Evolutionary conservation across 345 rosid genomes (phyloP).

Genomic region (Durio zibethinus): DNA sequence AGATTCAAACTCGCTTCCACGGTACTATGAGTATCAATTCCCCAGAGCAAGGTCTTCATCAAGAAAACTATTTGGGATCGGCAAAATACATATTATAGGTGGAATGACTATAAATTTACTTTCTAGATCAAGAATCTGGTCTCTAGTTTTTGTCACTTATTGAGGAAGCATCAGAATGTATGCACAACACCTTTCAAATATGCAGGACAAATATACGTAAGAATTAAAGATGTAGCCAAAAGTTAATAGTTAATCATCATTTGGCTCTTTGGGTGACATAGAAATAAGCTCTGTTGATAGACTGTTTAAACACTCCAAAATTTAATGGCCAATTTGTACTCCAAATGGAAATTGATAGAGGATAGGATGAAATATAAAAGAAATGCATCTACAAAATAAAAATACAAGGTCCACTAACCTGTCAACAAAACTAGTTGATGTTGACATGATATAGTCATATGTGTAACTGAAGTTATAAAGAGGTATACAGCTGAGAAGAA

Average conservation of each 20-base stretch:
- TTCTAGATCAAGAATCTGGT: not conserved
- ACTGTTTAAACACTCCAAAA: not conserved
- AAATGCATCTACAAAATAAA: not conserved
- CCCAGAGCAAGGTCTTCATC: not conserved
- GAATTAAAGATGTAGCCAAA: not conserved
- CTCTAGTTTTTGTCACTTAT: not conserved
- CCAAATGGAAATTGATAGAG: not conserved
- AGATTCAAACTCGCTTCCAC: not conserved
- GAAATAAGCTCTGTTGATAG: not conserved
- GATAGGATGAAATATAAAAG: not conserved
- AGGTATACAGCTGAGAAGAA: constrained; percentile 91
- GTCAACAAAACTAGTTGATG: constrained; percentile 89
- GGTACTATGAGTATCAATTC: not conserved
- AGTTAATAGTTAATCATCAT: not conserved
- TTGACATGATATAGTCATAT: constrained; percentile 84
- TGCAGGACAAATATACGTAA: not conserved
- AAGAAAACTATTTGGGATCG: not conserved
- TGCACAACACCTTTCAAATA: not conserved
- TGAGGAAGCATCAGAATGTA: constrained; percentile 3
- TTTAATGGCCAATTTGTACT: not conserved
- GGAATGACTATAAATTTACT: not conserved
- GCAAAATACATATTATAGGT: not conserved
- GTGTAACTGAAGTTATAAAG: constrained; percentile 91
- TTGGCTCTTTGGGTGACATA: not conserved
- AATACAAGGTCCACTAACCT: constrained; percentile 50